Base-by-base conservation (phyloP, 768 basidiomycete species). In the Tricholoma matsutake region DNA sequence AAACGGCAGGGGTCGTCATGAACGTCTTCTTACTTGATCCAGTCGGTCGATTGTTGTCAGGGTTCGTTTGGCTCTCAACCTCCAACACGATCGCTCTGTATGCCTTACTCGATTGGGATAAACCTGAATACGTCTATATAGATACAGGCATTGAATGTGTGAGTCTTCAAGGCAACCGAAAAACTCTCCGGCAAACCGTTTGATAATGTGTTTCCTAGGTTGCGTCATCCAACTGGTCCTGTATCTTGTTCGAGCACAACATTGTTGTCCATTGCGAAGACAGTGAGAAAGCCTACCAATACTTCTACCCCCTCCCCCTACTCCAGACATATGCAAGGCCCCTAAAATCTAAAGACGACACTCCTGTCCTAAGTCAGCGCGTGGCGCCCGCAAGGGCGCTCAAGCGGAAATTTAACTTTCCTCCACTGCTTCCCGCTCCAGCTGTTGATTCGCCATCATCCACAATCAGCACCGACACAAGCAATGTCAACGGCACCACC, bases 241-340 rank as follows among this genome's bases (percentile, higher is more conserved):
- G 88, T 66, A 89, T 89, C 52, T 71, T 89, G 9, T 83, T 81
- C 66, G 81, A 89, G 63, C 65, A 69, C 32, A 81, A 87, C 63
- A 87, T 91, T 60, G 87, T 89, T 35, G 87, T 91, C 37, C 89
- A 91, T 65, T 87, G 83, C 37, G 89, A 90, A 72, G 87, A 88
- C 70, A 81, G 80, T 56, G 83, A 85, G 7, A 79, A 79, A 4
- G 88, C 87, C 0, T 83, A 75, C 59, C 88, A 90, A 69, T 81
- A 89, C 65, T 89, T 89, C 66, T 91, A 89, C 66, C 87, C 89
- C 1, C 66, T 83, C 4, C 71, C 76, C 2, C 67, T 82, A 1
- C 71, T 83, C 1, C 70, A 71, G 29, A 65, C 64, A 18, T 76
- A 79, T 56, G 71, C 67, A 2, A 69, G 70, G 49, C 65, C 55